A percentile compares a stretch with the other conserved stretches of the same genome.
phyloP scores from a whole-genome alignment of 352 stramenopile species.

The Globisporangium paddicum region DNA sequence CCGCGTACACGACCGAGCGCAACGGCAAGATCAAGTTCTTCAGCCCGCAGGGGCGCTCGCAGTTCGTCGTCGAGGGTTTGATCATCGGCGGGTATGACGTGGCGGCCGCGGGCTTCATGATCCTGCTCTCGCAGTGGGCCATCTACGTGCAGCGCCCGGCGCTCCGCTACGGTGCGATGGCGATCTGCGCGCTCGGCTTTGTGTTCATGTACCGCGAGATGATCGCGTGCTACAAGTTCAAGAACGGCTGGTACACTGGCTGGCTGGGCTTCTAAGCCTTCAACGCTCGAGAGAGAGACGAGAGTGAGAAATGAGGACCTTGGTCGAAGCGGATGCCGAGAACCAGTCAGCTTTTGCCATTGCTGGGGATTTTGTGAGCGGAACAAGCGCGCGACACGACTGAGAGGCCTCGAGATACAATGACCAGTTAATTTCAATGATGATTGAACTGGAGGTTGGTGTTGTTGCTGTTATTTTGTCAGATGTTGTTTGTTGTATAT shows the following conservation, averaged over 20 bases:
- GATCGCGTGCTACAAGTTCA: constrained; percentile 81
- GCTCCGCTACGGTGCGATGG: constrained; percentile 52
- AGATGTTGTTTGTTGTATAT: too few relatives aligned
- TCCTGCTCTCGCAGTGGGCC: constrained; percentile 80
- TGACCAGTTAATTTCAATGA: too few relatives aligned
- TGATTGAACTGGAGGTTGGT: too few relatives aligned
- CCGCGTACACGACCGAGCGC: constrained; percentile 60
- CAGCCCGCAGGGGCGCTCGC: constrained; percentile 73
- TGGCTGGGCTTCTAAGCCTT: constrained; percentile 75
- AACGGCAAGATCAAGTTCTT: constrained; percentile 86
- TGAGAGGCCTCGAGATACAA: too few relatives aligned
- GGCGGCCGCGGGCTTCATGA: constrained; percentile 58
- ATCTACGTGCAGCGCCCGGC: constrained; percentile 60
- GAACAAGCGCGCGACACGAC: too few relatives aligned
- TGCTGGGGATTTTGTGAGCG: too few relatives aligned
- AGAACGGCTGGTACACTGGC: constrained; percentile 87
- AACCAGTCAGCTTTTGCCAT: too few relatives aligned
- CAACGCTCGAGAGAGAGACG: not conserved
- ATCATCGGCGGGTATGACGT: constrained; percentile 76
- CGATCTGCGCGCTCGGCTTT: constrained; percentile 61
- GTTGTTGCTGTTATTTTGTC: too few relatives aligned
- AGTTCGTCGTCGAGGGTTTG: constrained; percentile 82
- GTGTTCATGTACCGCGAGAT: constrained; percentile 84
- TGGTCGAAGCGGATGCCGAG: too few relatives aligned
- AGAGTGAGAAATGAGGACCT: not conserved